phyloP scores from a whole-genome alignment of 768 basidiomycete genomes.

The Grammothele lineata region DNA sequence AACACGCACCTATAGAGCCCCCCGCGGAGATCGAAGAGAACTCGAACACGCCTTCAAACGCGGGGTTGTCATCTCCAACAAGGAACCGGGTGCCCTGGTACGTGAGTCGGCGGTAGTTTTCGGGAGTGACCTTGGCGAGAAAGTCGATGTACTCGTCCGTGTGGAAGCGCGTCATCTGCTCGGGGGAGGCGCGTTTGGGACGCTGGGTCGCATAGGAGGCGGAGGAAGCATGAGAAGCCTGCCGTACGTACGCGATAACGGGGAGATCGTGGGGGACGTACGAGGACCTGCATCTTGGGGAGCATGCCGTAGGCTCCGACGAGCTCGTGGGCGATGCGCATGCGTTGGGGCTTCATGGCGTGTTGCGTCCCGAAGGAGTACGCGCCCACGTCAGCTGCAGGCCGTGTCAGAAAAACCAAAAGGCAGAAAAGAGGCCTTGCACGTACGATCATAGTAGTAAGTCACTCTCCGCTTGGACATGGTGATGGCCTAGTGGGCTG shows the following conservation, averaged over 20 bases:
- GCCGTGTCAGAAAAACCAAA: not conserved
- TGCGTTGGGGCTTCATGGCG: conserved; percentile 95
- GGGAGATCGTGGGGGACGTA: conserved; percentile 37
- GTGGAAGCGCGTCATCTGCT: conserved; percentile 86
- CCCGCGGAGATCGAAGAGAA: conserved; percentile 97
- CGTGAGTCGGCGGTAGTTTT: conserved; percentile 83
- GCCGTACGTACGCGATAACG: no score
- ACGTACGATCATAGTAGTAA: conserved; percentile 75
- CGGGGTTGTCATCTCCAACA: conserved; percentile 89
- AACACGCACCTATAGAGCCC: conserved; percentile 84
- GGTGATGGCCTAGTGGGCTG: not conserved
- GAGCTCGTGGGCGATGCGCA: conserved; percentile 90
- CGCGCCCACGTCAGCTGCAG: conserved; percentile 62
- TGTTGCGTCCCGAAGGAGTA: conserved; percentile 87
- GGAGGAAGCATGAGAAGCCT: not conserved
- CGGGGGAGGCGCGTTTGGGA: conserved; percentile 31
- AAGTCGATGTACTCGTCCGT: conserved; percentile 99
- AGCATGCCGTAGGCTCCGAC: conserved; percentile 89
- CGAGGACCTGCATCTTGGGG: conserved; percentile 90
- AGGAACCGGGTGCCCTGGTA: conserved; percentile 77
- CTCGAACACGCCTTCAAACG: conserved; percentile 95
- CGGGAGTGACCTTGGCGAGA: conserved; percentile 81
- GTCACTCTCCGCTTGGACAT: conserved; percentile 76
- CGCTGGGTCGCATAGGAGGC: conserved; percentile 17
- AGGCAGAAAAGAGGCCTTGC: not conserved